These are phyloP conservation scores for maize (Zea mays) DNA, from an alignment of 176 grass and related monocot genomes.

Conservation along the genomic window DNA sequence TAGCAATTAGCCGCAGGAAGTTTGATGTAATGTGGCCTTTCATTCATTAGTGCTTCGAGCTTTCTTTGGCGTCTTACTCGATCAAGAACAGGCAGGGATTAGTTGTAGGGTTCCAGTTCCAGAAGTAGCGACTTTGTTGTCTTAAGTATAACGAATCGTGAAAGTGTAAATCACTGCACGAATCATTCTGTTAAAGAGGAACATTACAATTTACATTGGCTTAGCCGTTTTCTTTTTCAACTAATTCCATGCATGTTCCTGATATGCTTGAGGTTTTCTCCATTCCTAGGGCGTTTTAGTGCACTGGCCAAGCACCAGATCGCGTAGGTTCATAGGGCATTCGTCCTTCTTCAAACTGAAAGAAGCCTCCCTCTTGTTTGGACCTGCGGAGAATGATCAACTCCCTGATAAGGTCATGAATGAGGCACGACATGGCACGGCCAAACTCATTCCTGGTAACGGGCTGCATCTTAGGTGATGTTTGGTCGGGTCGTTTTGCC, in stretches of 20 bases:
- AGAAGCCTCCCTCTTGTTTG: not conserved
- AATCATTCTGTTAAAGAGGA: not conserved
- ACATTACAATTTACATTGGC: not conserved
- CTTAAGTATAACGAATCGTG: not conserved
- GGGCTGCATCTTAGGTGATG: not conserved
- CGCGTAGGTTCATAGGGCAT: not conserved
- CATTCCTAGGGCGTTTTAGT: slow-evolving; percentile 24
- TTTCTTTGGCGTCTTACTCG: not conserved
- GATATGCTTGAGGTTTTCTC: not conserved
- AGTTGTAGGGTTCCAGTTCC: not conserved
- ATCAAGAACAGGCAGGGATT: not conserved
- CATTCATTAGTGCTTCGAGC: not conserved
- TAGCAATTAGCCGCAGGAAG: not conserved
- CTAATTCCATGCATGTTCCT: not conserved
- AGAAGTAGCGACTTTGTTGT: not conserved
- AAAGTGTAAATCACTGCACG: not conserved
- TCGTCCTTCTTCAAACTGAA: not conserved
- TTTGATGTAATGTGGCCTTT: not conserved
- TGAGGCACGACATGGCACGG: not conserved
- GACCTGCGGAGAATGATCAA: not conserved
- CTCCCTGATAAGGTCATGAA: slow-evolving; percentile 17
- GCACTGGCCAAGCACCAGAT: slow-evolving; percentile 17
- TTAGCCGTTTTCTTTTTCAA: not conserved
- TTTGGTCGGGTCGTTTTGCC: too few species aligned
- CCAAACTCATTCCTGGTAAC: not conserved